phyloP scores from a whole-genome alignment of 805 yeast genomes.

The Yamadazyma nakazawae region DNA sequence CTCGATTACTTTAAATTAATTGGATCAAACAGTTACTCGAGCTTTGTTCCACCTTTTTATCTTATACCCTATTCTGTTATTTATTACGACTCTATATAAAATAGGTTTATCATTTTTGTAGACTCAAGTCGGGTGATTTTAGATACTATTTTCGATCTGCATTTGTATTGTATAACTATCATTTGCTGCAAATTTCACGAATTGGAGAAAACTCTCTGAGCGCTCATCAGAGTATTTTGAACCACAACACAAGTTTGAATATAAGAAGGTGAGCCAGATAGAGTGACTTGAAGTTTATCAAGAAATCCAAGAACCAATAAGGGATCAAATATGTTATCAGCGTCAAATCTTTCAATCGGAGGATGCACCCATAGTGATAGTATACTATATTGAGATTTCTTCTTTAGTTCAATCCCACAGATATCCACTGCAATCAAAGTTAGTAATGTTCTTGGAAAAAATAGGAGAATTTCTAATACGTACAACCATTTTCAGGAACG shows the following conservation, averaged over 20 bases:
- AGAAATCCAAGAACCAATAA: not conserved
- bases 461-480: not conserved
- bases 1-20: not conserved
- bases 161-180: not conserved
- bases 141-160: not conserved
- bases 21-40: too few relatives aligned
- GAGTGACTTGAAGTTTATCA: not conserved
- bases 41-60: too few relatives aligned
- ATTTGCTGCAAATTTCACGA: slow-evolving; percentile 1
- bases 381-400: slow-evolving; percentile 10
- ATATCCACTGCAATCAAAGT: slow-evolving; percentile 13
- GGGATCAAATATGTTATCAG: slow-evolving; percentile 7
- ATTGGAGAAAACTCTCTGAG: slow-evolving; percentile 1
- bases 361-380: slow-evolving; percentile 19
- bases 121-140: not conserved
- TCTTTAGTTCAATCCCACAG: slow-evolving; percentile 15
- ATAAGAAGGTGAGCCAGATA: not conserved
- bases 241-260: not conserved
- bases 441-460: slow-evolving; percentile 2
- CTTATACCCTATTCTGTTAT: too few relatives aligned
- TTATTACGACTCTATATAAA: too few relatives aligned
- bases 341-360: slow-evolving; percentile 8
- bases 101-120: too few relatives aligned
- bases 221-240: not conserved
- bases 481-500: slow-evolving; percentile 6